phyloP scores from a whole-genome alignment of 306 rosid species.

The Prunus mira region DNA sequence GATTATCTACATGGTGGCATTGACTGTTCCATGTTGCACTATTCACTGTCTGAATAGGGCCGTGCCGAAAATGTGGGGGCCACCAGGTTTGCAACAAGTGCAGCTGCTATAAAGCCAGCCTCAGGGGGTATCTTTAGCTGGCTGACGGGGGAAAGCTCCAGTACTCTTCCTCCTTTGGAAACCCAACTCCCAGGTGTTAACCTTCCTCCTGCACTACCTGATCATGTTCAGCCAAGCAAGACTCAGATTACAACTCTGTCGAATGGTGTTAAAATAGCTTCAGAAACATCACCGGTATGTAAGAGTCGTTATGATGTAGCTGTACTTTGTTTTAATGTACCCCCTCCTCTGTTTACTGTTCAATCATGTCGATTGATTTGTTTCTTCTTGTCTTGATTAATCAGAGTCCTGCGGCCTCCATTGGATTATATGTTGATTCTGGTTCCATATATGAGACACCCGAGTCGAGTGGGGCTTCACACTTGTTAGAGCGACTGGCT shows the following conservation, averaged over 20 bases:
- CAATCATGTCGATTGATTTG: not conserved
- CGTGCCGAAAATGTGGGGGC: slow-evolving; percentile 51
- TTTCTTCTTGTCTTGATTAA: slow-evolving; percentile 21
- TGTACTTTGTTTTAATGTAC: not conserved
- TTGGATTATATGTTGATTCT: slow-evolving; percentile 76
- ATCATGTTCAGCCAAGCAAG: slow-evolving; percentile 68
- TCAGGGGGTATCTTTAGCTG: slow-evolving; percentile 72
- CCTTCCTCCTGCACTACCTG: slow-evolving; percentile 67
- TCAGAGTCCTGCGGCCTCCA: slow-evolving; percentile 87
- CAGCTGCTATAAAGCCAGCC: slow-evolving; percentile 52
- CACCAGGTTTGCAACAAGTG: slow-evolving; percentile 54
- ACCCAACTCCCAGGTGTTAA: slow-evolving; percentile 55
- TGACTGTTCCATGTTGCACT: not conserved
- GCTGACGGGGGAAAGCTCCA: slow-evolving; percentile 65
- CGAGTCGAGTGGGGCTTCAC: slow-evolving; percentile 75
- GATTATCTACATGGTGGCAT: not conserved
- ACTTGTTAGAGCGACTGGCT: slow-evolving; percentile 90
- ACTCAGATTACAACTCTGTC: slow-evolving; percentile 71
- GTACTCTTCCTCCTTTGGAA: slow-evolving; percentile 55
- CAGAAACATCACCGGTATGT: slow-evolving; percentile 65
- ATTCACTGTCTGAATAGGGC: slow-evolving; percentile 40
- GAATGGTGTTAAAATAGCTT: slow-evolving; percentile 81
- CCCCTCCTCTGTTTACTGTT: not conserved
- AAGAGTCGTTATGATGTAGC: slow-evolving; percentile 11
- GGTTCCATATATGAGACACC: slow-evolving; percentile 94